These are phyloP conservation scores for Piper longum DNA, from an alignment of 164 flowering plant genomes.

Conservation along the genomic window DNA sequence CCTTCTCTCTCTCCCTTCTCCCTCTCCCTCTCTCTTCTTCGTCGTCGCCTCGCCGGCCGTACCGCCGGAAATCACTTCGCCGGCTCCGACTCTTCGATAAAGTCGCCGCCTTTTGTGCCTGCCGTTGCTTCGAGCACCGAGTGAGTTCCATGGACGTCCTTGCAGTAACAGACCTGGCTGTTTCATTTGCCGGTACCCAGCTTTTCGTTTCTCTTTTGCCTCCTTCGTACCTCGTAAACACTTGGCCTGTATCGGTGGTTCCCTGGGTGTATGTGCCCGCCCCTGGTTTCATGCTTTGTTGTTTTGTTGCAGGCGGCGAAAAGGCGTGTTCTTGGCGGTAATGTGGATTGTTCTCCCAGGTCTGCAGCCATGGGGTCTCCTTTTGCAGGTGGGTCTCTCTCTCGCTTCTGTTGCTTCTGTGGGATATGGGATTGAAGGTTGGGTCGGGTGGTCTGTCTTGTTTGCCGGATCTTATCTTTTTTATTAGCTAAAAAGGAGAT, in stretches of 20 bases:
- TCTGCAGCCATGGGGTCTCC: constrained; percentile 26
- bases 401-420: background rate
- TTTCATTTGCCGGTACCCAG: too few species aligned
- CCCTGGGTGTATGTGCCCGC: background rate
- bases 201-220: background rate
- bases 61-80: background rate
- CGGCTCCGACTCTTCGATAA: background rate
- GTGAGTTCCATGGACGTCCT: too few species aligned
- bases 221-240: background rate
- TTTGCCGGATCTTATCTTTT: background rate
- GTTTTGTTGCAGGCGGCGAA: constrained; percentile 17
- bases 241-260: background rate
- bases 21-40: too few species aligned
- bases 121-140: too few species aligned
- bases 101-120: background rate
- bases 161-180: too few species aligned
- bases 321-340: constrained; percentile 19
- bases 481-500: background rate
- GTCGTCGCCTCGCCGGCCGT: background rate
- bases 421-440: background rate
- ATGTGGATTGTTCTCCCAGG: constrained; percentile 16
- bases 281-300: background rate
- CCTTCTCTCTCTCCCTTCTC: background rate
- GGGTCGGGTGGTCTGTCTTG: background rate
- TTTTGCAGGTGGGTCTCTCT: constrained; percentile 23